Conservation (phyloP, 306 rosid species). For the Lathyrus tuberosus region DNA sequence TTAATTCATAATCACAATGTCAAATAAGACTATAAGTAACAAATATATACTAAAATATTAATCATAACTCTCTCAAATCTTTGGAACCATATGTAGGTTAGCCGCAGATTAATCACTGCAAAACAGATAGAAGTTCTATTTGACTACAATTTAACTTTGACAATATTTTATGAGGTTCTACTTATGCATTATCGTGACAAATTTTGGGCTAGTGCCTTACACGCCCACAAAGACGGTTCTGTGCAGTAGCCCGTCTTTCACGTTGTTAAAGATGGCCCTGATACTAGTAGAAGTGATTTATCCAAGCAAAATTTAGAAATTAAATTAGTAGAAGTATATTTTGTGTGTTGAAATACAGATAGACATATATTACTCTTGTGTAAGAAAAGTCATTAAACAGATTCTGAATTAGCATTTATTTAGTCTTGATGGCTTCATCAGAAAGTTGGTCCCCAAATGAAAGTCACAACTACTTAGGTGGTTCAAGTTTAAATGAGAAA, state of each 20-base stretch:
- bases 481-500: neutral
- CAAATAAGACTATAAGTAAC: neutral
- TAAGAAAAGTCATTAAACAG: slow-evolving; percentile 15
- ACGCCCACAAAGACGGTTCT: no score
- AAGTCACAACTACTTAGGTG: neutral
- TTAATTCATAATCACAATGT: slow-evolving; percentile 18
- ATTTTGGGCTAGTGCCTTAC: no score
- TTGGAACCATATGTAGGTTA: no score
- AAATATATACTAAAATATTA: neutral
- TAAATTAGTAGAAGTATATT: neutral
- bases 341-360: neutral
- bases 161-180: no score
- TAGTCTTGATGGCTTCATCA: neutral
- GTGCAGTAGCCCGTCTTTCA: no score
- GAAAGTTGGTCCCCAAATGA: slow-evolving; percentile 1
- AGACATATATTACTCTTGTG: neutral
- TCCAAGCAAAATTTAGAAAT: neutral
- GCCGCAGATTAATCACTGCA: no score
- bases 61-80: no score
- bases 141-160: no score
- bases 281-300: slow-evolving; percentile 3
- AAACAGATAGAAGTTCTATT: no score
- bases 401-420: slow-evolving; percentile 12
- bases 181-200: no score
- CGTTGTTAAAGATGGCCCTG: no score